Evolutionary conservation across 805 yeast species (phyloP).

Genomic region (Metschnikowia drakensbergensis): DNA sequence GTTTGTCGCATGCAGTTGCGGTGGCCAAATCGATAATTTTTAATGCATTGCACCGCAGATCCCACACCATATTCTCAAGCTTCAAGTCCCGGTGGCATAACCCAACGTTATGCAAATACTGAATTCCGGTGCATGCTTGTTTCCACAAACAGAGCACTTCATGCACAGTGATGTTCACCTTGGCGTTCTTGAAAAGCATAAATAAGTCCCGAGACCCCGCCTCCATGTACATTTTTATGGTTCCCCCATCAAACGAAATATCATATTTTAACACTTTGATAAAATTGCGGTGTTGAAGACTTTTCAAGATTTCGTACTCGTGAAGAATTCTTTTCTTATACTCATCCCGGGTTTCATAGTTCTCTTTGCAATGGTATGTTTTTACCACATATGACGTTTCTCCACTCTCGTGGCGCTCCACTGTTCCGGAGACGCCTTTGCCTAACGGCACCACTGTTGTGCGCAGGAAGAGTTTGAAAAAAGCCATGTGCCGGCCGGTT

Average conservation of each 20-base stretch:
- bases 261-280: slow-evolving; percentile 32
- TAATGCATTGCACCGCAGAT: slow-evolving; percentile 20
- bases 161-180: neutral
- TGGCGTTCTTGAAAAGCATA: slow-evolving; percentile 9
- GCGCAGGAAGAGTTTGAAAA: neutral
- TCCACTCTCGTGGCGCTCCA: slow-evolving; percentile 22
- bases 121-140: slow-evolving; percentile 39
- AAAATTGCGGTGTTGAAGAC: slow-evolving; percentile 31
- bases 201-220: slow-evolving; percentile 27
- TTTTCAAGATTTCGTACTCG: slow-evolving; percentile 33
- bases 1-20: slow-evolving; percentile 17
- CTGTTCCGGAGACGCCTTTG: slow-evolving; percentile 32
- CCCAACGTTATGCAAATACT: slow-evolving; percentile 33
- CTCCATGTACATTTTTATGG: slow-evolving; percentile 29
- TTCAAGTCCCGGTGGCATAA: slow-evolving; percentile 52
- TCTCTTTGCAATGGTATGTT: slow-evolving; percentile 38
- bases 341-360: slow-evolving; percentile 37
- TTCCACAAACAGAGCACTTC: slow-evolving; percentile 34
- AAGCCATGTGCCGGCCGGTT: neutral
- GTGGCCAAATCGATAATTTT: slow-evolving; percentile 47
- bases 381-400: slow-evolving; percentile 40
- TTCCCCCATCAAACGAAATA: slow-evolving; percentile 19
- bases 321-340: slow-evolving; percentile 33
- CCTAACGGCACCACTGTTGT: slow-evolving; percentile 20
- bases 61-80: slow-evolving; percentile 43